These are phyloP conservation scores for Plenodomus biglobosus DNA, from an alignment of 2,329 filamentous ascomycete genomes.

Conservation along the genomic window DNA sequence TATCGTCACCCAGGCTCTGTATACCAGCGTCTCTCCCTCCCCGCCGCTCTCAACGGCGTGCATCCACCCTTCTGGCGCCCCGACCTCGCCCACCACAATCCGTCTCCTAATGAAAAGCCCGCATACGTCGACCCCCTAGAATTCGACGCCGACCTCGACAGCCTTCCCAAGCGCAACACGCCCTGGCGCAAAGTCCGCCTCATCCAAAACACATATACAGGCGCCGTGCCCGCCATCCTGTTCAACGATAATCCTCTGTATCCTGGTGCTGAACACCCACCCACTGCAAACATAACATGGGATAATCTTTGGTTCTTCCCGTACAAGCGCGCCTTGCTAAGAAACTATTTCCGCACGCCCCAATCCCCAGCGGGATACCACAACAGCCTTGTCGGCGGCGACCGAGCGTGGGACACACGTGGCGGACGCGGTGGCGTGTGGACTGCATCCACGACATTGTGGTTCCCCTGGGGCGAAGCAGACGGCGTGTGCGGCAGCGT, in stretches of 20 bases:
- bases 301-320: constrained; percentile 53
- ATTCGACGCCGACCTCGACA: constrained; percentile 42
- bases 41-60: constrained; percentile 36
- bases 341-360: constrained; percentile 51
- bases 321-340: constrained; percentile 53
- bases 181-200: constrained; percentile 50
- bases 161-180: constrained; percentile 45
- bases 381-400: constrained; percentile 50
- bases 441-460: constrained; percentile 51
- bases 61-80: constrained; percentile 37
- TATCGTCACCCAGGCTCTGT: constrained; percentile 36
- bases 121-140: constrained; percentile 36
- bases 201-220: constrained; percentile 53
- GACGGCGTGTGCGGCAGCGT: constrained; percentile 39
- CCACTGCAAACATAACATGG: constrained; percentile 43
- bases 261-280: constrained; percentile 22
- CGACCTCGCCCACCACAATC: constrained; percentile 26
- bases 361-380: constrained; percentile 49
- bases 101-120: constrained; percentile 31
- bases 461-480: constrained; percentile 54
- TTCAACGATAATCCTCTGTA: constrained; percentile 40
- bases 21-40: constrained; percentile 43
- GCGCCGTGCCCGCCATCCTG: constrained; percentile 48
- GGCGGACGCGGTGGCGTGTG: constrained; percentile 58
- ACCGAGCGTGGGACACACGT: constrained; percentile 53